Evolutionary conservation across 495 filamentous ascomycete species (phyloP), one percentile per base, ranked within the genome.

Genomic region (Trichoderma gamsii): DNA sequence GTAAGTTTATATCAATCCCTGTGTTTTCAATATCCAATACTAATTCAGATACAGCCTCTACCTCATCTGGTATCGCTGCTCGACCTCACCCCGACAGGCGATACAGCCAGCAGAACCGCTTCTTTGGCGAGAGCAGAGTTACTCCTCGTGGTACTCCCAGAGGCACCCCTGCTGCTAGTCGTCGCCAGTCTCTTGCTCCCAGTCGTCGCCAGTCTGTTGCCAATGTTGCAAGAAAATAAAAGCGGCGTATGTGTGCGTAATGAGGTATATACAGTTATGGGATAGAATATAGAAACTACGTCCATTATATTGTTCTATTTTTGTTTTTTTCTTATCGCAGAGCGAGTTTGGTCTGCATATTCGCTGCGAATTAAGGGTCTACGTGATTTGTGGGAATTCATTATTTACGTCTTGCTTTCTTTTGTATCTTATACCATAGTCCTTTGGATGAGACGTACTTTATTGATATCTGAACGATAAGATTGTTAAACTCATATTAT

Each of bases 121-220:
- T 65, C 63, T 65, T 65, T 16, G 63, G 63, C 35, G 63, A 65
- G 63, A 65, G 41, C 15, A 41, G 63, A 41, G 63, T 65, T 35
- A 65, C 63, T 29, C 63, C 63, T 23, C 63, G 63, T 16, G 35
- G 41, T 41, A 65, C 63, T 23, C 63, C 63, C 6, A 41, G 63
- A 65, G 63, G 63, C 16, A 65, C 63, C 9, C 63, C 63, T n/a
- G 35, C 63, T 18, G 63, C 63, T 23, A 65, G 63, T 27, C 63
- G 63, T n/a, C 35, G 63, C 18, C 63, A 15, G 4, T 41, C 35
- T 44, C 21, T 41, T 13, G 35, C 63, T 18, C 35, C 63, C 13
- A 65, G 63, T 27, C 63, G 63, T n/a, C 35, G 63, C 18, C 63
- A 15, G 4, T 41, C 35, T 44, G 3, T 41, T 13, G 35, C 15